Evolutionary conservation across 1,139 yeast species (phyloP).

Genomic region (Yamadazyma atmosphaerica): DNA sequence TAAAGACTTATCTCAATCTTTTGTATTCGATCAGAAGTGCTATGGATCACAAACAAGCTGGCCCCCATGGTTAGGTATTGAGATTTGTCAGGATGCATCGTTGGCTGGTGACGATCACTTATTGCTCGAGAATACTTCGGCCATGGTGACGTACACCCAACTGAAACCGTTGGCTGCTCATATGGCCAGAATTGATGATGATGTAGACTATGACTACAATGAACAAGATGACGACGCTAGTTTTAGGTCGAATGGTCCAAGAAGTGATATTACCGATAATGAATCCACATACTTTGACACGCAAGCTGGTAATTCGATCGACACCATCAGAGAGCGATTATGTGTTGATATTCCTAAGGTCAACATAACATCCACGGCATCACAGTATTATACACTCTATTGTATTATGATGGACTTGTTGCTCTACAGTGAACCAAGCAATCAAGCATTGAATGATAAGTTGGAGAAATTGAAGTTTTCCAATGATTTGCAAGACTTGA

Average conservation of each 20-base stretch:
- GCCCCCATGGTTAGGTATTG: constrained; percentile 53
- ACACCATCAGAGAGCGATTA: constrained; percentile 18
- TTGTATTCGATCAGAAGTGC: constrained; percentile 26
- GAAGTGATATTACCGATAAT: neutral
- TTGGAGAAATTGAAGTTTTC: constrained; percentile 44
- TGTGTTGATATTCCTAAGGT: constrained; percentile 44
- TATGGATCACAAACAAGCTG: constrained; percentile 42
- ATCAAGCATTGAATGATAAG: constrained; percentile 32
- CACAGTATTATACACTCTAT: constrained; percentile 43
- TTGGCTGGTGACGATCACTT: constrained; percentile 39
- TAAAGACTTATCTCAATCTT: constrained; percentile 15
- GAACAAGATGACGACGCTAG: constrained; percentile 6
- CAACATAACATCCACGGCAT: constrained; percentile 40
- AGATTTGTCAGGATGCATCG: constrained; percentile 37
- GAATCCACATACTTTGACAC: constrained; percentile 10
- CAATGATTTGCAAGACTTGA: constrained; percentile 42
- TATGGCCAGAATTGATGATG: constrained; percentile 12
- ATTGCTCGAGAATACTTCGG: constrained; percentile 39
- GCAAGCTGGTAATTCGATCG: constrained; percentile 5
- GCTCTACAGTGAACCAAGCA: constrained; percentile 46
- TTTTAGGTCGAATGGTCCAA: no score
- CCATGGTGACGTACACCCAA: constrained; percentile 37
- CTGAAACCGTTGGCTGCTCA: constrained; percentile 28
- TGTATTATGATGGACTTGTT: constrained; percentile 35
- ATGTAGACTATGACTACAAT: constrained; percentile 9